Base-by-base conservation (phyloP, 2,329 filamentous ascomycete genomes). In the Cercospora sp. region DNA sequence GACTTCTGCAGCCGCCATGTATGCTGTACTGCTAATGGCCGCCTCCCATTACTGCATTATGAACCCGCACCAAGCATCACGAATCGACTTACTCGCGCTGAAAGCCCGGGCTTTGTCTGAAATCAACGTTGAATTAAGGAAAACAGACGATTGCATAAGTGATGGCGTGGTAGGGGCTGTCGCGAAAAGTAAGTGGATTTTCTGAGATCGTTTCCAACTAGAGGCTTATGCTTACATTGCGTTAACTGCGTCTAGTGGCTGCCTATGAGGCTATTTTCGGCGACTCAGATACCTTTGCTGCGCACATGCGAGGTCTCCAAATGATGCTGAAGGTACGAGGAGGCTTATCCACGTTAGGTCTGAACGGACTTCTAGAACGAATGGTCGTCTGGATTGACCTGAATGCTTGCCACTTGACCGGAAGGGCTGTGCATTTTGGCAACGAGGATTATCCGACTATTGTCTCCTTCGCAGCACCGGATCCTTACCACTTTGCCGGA, bases 221-320 rank as follows among this genome's bases (percentile, higher is more conserved):
- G 18, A 20, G 28, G 9, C 2, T 16, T 9, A 33, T 58, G 55
- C 55, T 31, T n/a, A 58, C 55, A 23, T 53, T 53, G 28, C 9
- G 16, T 3, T 33, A 4, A 23, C 28, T 48, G 23, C 16, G 3
- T 57, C 20, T 26, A 58, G 30, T 58, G 55, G 83, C 82, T 5
- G 81, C 80, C 69, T 84, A 83, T 69, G 83, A 85, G 72, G 81
- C 82, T 28, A 81, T 83, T 71, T 83, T 81, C 69, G 83, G 83
- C 16, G 77, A 78, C 13, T 70, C 77, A 12, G 72, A 75, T 1
- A 75, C 78, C 9, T 84, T 82, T 64, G 72, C 76, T 23, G 76
- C 79, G 7, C 83, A 85, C 74, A 84, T 85, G 82, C 72, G 74
- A 7, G 82, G 79, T 3, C 73, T 84, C 45, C 66, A 70, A 45